A percentile compares a stretch with the other conserved stretches of the same genome.
Evolutionary conservation across 768 basidiomycete species (phyloP).

Genomic region (Boletus coccyginus): DNA sequence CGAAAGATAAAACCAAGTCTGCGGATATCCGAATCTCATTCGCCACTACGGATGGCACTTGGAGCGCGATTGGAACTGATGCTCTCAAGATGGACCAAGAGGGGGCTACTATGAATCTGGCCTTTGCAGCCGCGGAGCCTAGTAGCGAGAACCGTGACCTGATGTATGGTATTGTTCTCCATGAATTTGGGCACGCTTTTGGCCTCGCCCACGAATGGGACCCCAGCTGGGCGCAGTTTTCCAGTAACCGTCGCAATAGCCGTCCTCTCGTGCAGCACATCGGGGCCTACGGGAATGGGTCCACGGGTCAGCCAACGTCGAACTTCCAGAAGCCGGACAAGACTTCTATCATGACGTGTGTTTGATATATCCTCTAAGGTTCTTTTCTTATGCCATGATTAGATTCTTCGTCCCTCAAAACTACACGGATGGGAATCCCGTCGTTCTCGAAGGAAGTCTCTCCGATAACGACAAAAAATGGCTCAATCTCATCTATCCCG

Average conservation of each 20-base stretch:
- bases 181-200: background rate
- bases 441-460: background rate
- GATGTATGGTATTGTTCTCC: background rate
- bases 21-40: background rate
- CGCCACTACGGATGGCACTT: too few species aligned
- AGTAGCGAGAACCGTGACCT: background rate
- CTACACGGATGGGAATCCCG: too few species aligned
- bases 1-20: too few species aligned
- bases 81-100: background rate
- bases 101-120: background rate
- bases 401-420: background rate
- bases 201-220: background rate
- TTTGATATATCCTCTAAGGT: too few species aligned
- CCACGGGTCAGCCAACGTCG: too few species aligned
- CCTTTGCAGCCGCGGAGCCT: background rate
- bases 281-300: too few species aligned
- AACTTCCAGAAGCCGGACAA: too few species aligned
- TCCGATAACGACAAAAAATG: background rate
- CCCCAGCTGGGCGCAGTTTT: background rate
- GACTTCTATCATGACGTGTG: too few species aligned
- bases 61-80: background rate
- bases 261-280: background rate
- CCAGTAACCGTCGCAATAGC: too few species aligned
- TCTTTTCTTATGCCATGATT: background rate
- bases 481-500: background rate